Evolutionary conservation across 2,329 filamentous ascomycete species (phyloP).

Genomic region (Aspergillus pseudoterreus): DNA sequence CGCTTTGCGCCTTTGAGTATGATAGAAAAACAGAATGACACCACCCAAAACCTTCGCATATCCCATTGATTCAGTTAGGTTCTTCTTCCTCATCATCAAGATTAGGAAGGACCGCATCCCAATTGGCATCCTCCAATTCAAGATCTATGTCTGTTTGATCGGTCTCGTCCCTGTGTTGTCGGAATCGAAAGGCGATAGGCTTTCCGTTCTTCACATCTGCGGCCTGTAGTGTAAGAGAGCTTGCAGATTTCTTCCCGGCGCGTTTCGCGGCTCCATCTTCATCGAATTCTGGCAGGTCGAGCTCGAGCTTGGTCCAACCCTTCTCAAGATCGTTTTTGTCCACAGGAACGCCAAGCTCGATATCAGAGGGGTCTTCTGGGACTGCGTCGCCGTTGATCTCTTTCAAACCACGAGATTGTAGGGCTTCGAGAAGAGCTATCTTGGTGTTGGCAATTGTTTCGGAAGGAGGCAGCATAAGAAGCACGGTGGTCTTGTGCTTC

Average conservation of each 20-base stretch:
- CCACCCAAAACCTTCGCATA: not conserved
- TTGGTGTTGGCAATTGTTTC: constrained; percentile 57
- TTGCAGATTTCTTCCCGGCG: constrained; percentile 24
- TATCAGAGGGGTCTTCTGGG: constrained; percentile 37
- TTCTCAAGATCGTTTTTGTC: constrained; percentile 48
- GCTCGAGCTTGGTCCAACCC: constrained; percentile 47
- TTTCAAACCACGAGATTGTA: constrained; percentile 45
- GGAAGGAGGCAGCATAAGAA: constrained; percentile 61
- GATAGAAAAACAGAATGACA: not conserved
- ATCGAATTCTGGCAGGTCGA: constrained; percentile 24
- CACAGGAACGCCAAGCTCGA: constrained; percentile 47
- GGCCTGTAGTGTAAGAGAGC: constrained; percentile 22
- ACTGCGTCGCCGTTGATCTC: constrained; percentile 36
- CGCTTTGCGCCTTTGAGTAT: not conserved
- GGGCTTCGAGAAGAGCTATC: constrained; percentile 54
- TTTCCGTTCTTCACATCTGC: constrained; percentile 29
- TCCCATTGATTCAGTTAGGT: constrained; percentile 1
- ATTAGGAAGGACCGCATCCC: constrained; percentile 35
- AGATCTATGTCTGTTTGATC: constrained; percentile 22
- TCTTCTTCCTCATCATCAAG: constrained; percentile 33
- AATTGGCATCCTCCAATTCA: constrained; percentile 30
- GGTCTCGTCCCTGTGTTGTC: constrained; percentile 14
- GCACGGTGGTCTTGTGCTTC: constrained; percentile 66
- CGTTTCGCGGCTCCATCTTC: constrained; percentile 23
- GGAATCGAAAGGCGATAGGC: constrained; percentile 34